phyloP scores from a whole-genome alignment of 768 basidiomycete genomes.

The Kwoniella sp. region DNA sequence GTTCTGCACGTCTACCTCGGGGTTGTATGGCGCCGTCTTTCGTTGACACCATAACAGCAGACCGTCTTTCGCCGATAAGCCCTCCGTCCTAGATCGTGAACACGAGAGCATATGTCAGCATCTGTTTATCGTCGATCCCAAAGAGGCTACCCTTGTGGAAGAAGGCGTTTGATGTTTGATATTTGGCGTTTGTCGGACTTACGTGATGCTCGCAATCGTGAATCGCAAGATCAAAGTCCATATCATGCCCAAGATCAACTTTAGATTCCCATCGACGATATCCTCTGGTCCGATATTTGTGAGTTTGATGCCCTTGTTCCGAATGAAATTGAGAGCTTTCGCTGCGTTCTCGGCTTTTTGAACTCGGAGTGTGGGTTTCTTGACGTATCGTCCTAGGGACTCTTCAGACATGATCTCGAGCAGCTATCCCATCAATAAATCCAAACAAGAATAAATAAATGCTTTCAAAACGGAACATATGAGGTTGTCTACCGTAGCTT shows the following conservation, averaged over 20 bases:
- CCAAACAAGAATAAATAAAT: no score
- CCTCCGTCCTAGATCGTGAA: constrained; percentile 74
- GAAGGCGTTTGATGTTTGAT: no score
- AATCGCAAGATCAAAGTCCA: constrained; percentile 97
- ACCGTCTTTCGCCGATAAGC: constrained; percentile 97
- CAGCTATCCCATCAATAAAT: neutral
- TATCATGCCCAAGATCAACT: constrained; percentile 87
- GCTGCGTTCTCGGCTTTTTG: constrained; percentile 98
- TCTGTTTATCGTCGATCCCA: neutral
- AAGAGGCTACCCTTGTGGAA: no score
- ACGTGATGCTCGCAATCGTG: constrained; percentile 98
- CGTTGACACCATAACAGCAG: constrained; percentile 97
- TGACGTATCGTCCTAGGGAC: constrained; percentile 93
- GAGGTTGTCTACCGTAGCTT: no score
- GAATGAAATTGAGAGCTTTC: constrained; percentile 93
- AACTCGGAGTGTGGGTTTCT: constrained; percentile 81
- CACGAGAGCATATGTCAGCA: no score
- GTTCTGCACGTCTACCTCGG: constrained; percentile 87
- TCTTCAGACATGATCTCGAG: constrained; percentile 93
- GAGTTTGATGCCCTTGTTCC: constrained; percentile 86
- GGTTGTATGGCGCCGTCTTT: constrained; percentile 82
- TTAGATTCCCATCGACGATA: constrained; percentile 97
- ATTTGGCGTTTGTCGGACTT: constrained; percentile 52
- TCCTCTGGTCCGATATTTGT: constrained; percentile 98
- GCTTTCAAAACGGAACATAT: no score